phyloP scores from a whole-genome alignment of 495 filamentous ascomycete genomes.

The Echria macrotheca region DNA sequence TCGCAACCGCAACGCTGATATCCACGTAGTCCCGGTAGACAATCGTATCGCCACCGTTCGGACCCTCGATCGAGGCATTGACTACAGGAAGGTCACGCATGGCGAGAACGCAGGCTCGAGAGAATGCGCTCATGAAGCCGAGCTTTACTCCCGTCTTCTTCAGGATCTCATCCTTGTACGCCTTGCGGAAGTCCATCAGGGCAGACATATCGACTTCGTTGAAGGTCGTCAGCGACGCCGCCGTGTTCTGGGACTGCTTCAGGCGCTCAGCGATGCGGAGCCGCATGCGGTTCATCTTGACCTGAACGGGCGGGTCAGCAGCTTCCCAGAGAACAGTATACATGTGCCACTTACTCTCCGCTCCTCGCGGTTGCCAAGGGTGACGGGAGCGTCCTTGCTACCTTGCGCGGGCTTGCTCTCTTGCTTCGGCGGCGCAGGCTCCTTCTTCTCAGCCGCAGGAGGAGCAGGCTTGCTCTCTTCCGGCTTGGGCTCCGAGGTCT shows the following conservation, averaged over 20 bases:
- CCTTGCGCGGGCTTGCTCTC: constrained; percentile 44
- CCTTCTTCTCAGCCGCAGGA: constrained; percentile 26
- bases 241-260: constrained; percentile 98
- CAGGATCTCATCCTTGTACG: constrained; percentile 92
- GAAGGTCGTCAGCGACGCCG: constrained; percentile 95
- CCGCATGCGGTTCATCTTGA: constrained; percentile 99
- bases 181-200: constrained; percentile 91
- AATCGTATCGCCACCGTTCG: constrained; percentile 92
- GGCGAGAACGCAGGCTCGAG: constrained; percentile 81
- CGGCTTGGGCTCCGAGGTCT: constrained; percentile 39
- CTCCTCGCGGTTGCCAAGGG: constrained; percentile 78
- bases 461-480: constrained; percentile 28
- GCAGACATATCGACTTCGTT: constrained; percentile 99
- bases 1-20: constrained; percentile 94
- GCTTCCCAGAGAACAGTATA: not conserved
- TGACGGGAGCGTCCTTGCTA: constrained; percentile 32
- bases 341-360: constrained; percentile 58
- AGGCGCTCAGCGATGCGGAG: constrained; percentile 93
- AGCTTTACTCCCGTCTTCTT: constrained; percentile 98
- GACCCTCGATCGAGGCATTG: constrained; percentile 95
- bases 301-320: constrained; percentile 44
- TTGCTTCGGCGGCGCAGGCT: constrained; percentile 31
- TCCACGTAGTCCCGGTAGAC: constrained; percentile 98
- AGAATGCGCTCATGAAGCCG: constrained; percentile 98
- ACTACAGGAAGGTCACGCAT: constrained; percentile 95